Conservation (phyloP, 768 basidiomycete species). For the Phlegmacium glaucopus region DNA sequence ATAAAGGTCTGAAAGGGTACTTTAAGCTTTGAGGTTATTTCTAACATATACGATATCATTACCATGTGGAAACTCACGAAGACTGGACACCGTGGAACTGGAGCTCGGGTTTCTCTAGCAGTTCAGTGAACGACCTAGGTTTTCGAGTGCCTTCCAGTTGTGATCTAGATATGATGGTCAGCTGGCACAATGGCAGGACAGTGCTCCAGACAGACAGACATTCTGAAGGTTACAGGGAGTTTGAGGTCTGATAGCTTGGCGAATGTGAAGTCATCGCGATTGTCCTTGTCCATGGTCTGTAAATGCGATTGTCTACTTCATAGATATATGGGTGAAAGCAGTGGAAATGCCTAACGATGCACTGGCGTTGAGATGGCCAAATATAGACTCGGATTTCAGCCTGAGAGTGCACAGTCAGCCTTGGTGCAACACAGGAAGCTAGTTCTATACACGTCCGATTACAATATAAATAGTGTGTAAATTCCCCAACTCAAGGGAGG, state of each 20-base stretch:
- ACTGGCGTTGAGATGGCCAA: not conserved
- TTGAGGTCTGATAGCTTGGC: constrained; percentile 89
- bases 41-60: constrained; percentile 11
- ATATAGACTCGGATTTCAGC: not conserved
- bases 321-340: not conserved
- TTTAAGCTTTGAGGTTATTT: constrained; percentile 37
- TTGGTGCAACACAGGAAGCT: not conserved
- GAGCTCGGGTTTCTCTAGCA: constrained; percentile 80
- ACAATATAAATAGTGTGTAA: no score
- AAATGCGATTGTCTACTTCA: not conserved
- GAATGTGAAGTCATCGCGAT: constrained; percentile 88
- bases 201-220: constrained; percentile 38
- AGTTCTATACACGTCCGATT: not conserved
- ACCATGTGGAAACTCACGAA: constrained; percentile 43
- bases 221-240: constrained; percentile 81
- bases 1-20: constrained; percentile 88
- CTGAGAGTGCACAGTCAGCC: no score
- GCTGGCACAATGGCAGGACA: not conserved
- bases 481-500: no score
- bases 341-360: no score
- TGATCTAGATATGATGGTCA: constrained; percentile 44
- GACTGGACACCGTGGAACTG: constrained; percentile 82
- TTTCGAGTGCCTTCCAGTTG: constrained; percentile 83
- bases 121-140: constrained; percentile 68
- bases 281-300: constrained; percentile 46